phyloP scores from a whole-genome alignment of 768 basidiomycete genomes.

The Macrocybe gigantea region DNA sequence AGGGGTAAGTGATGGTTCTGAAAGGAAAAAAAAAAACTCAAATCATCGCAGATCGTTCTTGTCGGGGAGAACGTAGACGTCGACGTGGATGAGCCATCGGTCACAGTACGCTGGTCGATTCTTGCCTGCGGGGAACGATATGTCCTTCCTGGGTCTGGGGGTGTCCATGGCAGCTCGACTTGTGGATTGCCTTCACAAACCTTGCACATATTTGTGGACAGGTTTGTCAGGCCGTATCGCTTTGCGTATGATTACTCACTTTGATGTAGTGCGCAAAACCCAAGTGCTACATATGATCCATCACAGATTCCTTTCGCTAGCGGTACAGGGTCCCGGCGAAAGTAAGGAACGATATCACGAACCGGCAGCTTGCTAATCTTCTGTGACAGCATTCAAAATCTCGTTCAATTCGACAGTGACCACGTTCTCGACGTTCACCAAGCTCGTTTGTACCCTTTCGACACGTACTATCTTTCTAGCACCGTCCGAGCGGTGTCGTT shows the following conservation, averaged over 20 bases:
- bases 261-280: conserved; percentile 22
- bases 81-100: conserved; percentile 51
- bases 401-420: conserved; percentile 52
- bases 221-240: conserved; percentile 22
- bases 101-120: conserved; percentile 53
- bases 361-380: neutral
- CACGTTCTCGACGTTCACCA: conserved; percentile 51
- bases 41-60: conserved; percentile 38
- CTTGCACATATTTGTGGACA: conserved; percentile 43
- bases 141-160: conserved; percentile 39
- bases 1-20: conserved; percentile 30
- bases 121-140: conserved; percentile 42
- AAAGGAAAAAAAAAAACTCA: conserved; percentile 1
- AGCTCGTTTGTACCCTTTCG: conserved; percentile 52
- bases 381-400: conserved; percentile 41
- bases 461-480: conserved; percentile 44
- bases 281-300: conserved; percentile 41
- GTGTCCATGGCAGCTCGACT: conserved; percentile 33
- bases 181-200: conserved; percentile 44
- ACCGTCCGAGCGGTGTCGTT: conserved; percentile 35
- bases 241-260: neutral
- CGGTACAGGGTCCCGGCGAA: conserved; percentile 33
- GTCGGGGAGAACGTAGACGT: conserved; percentile 53
- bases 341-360: conserved; percentile 19
- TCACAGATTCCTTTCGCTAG: conserved; percentile 35